A percentile compares a stretch with the other conserved stretches of the same genome.
These are phyloP conservation scores for Bauhinia variegata DNA, from an alignment of 306 rosid species.

Conservation along the genomic window DNA sequence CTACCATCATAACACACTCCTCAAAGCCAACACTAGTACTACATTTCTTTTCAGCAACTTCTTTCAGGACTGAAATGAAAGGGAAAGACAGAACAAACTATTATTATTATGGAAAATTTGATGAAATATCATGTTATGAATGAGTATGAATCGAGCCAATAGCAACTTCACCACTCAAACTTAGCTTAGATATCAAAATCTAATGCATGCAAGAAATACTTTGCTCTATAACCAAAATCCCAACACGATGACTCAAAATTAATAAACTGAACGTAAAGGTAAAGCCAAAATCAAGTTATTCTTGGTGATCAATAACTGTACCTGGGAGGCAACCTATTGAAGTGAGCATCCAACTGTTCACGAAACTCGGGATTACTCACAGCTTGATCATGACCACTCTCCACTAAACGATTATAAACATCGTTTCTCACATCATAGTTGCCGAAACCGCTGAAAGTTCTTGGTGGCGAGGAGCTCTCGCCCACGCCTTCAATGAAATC, in stretches of 20 bases:
- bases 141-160: no score
- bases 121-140: no score
- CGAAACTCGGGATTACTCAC: slow-evolving; percentile 72
- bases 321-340: slow-evolving; percentile 96
- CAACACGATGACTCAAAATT: slow-evolving; percentile 14
- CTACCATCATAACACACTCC: not conserved
- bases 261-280: not conserved
- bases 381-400: slow-evolving; percentile 67
- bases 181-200: not conserved
- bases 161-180: no score
- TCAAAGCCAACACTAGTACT: not conserved
- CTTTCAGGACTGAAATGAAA: not conserved
- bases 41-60: not conserved
- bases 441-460: slow-evolving; percentile 63
- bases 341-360: slow-evolving; percentile 84
- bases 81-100: not conserved
- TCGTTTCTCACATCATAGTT: slow-evolving; percentile 76
- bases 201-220: slow-evolving; percentile 2
- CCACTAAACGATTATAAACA: slow-evolving; percentile 75
- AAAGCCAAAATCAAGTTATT: not conserved
- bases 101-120: not conserved
- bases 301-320: slow-evolving; percentile 25
- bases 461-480: slow-evolving; percentile 95
- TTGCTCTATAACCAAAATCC: slow-evolving; percentile 19
- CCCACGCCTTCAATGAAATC: slow-evolving; percentile 96